phyloP scores from a whole-genome alignment of 1,284 basidiomycete species.

The Lignosus rhinocerotis region DNA sequence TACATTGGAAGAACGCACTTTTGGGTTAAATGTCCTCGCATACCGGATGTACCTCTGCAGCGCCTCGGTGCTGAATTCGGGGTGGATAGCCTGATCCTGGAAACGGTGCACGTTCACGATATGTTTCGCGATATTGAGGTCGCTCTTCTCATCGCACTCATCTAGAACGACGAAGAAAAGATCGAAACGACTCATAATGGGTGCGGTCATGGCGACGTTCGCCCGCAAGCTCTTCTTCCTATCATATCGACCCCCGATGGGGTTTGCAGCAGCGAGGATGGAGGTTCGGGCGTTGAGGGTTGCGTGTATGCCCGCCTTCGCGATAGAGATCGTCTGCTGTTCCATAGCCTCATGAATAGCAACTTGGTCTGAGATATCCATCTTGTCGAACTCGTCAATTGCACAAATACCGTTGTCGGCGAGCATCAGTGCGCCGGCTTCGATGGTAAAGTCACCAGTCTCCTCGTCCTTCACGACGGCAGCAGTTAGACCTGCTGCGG shows the following conservation, averaged over 20 bases:
- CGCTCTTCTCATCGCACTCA: constrained; percentile 93
- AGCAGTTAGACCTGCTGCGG: constrained; percentile 97
- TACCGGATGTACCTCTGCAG: constrained; percentile 97
- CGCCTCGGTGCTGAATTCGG: constrained; percentile 96
- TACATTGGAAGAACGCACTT: constrained; percentile 66
- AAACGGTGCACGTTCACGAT: constrained; percentile 98
- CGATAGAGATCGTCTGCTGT: constrained; percentile 99
- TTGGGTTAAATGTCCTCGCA: constrained; percentile 95
- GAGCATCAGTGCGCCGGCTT: constrained; percentile 98
- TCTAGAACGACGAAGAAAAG: constrained; percentile 98
- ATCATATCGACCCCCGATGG: constrained; percentile 95
- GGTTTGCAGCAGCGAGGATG: constrained; percentile 98
- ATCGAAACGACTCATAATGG: constrained; percentile 99
- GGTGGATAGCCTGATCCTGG: constrained; percentile 91
- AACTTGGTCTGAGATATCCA: constrained; percentile 98
- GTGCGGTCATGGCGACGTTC: constrained; percentile 98
- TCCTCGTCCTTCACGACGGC: constrained; percentile 99
- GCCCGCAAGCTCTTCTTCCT: constrained; percentile 90
- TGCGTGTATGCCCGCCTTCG: constrained; percentile 98
- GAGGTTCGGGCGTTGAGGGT: constrained; percentile 98
- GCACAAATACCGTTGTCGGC: constrained; percentile 99
- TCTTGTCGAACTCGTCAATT: constrained; percentile 99
- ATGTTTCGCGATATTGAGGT: constrained; percentile 93
- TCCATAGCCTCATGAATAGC: constrained; percentile 99
- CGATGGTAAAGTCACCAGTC: constrained; percentile 99